Conservation (phyloP, 2,329 filamentous ascomycete genomes). For the Microdochium trichocladiopsis region DNA sequence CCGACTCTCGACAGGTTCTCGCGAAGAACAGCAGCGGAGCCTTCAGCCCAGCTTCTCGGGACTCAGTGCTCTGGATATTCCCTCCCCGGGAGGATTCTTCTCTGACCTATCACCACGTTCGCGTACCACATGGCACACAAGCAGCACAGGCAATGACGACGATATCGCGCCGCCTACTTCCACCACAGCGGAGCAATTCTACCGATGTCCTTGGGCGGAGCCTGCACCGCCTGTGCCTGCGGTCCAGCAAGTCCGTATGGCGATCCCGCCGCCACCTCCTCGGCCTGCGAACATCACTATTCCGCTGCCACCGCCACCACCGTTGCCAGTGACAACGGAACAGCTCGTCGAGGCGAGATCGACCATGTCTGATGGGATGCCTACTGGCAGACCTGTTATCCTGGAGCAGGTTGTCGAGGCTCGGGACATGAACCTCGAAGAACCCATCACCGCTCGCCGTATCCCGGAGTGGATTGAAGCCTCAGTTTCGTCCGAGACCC, state of each 20-base stretch:
- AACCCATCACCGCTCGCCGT: slow-evolving; percentile 25
- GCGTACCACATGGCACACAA: slow-evolving; percentile 73
- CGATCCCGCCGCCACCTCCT: slow-evolving; percentile 21
- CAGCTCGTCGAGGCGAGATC: slow-evolving; percentile 56
- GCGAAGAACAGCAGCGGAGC: slow-evolving; percentile 32
- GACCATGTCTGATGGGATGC: slow-evolving; percentile 53
- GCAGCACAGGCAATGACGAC: slow-evolving; percentile 39
- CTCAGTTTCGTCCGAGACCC: slow-evolving; percentile 18
- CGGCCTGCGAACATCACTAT: slow-evolving; percentile 26
- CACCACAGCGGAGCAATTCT: slow-evolving; percentile 87
- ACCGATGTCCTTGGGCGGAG: slow-evolving; percentile 67
- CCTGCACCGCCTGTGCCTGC: slow-evolving; percentile 10
- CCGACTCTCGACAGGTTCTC: slow-evolving; percentile 39
- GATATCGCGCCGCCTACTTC: slow-evolving; percentile 65
- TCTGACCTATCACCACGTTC: slow-evolving; percentile 70
- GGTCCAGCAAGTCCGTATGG: not conserved
- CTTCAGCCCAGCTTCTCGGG: slow-evolving; percentile 41
- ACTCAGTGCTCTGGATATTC: slow-evolving; percentile 77
- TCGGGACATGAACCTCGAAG: slow-evolving; percentile 22
- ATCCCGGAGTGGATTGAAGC: slow-evolving; percentile 14
- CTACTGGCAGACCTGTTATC: slow-evolving; percentile 54
- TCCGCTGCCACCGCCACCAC: slow-evolving; percentile 29
- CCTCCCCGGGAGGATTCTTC: slow-evolving; percentile 89
- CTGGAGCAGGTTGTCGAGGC: slow-evolving; percentile 29
- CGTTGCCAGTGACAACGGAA: slow-evolving; percentile 41